These are phyloP conservation scores for Euphrasia arctica DNA, from an alignment of 305 asterid genomes.

Conservation along the genomic window DNA sequence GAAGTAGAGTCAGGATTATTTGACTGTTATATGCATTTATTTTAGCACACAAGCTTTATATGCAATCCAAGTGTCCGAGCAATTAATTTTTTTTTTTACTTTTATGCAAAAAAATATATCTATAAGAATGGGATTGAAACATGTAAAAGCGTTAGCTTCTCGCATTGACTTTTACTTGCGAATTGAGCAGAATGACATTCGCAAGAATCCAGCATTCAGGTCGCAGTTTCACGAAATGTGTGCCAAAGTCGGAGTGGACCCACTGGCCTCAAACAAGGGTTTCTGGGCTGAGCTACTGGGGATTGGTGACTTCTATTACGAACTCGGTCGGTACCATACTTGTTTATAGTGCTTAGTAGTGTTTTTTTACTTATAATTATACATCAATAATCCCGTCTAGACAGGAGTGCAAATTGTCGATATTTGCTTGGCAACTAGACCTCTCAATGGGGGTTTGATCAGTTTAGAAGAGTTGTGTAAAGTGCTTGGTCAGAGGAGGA, in stretches of 20 bases:
- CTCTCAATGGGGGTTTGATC: slow-evolving; percentile 87
- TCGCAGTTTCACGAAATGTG: slow-evolving; percentile 99
- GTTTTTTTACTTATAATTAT: slow-evolving; percentile 27
- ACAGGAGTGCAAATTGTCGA: slow-evolving; percentile 97
- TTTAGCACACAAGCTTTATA: no score
- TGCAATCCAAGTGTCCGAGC: no score
- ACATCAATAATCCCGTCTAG: slow-evolving; percentile 43
- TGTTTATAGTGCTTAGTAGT: slow-evolving; percentile 15
- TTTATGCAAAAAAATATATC: not conserved
- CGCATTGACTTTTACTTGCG: slow-evolving; percentile 12
- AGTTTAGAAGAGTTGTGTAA: slow-evolving; percentile 88
- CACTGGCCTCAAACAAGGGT: slow-evolving; percentile 96
- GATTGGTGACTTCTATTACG: slow-evolving; percentile 95
- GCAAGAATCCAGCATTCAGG: slow-evolving; percentile 92
- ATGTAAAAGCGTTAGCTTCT: slow-evolving; percentile 1
- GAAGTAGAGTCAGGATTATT: no score
- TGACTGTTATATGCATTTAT: no score
- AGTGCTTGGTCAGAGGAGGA: slow-evolving; percentile 74
- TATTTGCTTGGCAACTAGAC: slow-evolving; percentile 84
- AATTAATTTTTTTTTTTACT: no score
- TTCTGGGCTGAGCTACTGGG: slow-evolving; percentile 99
- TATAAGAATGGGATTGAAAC: not conserved
- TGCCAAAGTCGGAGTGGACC: slow-evolving; percentile 98
- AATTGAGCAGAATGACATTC: slow-evolving; percentile 80
- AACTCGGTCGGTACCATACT: slow-evolving; percentile 67